phyloP scores from a whole-genome alignment of 2,329 filamentous ascomycete genomes.

The Trichophyton mentagrophytes region DNA sequence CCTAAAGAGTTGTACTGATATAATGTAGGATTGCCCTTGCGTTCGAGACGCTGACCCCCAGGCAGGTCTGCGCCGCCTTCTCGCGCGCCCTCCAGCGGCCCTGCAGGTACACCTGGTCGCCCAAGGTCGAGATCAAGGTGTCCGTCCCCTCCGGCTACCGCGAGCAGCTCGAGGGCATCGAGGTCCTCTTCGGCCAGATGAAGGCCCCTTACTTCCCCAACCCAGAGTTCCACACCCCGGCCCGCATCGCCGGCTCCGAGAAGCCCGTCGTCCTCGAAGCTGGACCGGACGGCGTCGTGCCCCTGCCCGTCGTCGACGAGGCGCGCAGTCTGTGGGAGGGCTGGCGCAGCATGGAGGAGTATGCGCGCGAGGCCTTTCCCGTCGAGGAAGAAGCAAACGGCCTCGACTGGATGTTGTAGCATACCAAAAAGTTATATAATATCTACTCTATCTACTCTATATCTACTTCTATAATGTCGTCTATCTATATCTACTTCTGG shows the following conservation, averaged over 20 bases:
- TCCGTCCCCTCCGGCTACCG: conserved; percentile 79
- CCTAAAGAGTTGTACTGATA: no score
- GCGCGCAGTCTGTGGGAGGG: conserved; percentile 83
- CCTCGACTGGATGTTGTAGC: conserved; percentile 68
- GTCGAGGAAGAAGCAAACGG: conserved; percentile 92
- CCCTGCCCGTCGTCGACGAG: conserved; percentile 56
- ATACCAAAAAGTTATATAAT: no score
- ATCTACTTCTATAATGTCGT: no score
- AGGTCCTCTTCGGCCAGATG: conserved; percentile 46
- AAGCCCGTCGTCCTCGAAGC: conserved; percentile 19
- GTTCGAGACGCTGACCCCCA: conserved; percentile 76
- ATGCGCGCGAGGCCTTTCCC: conserved; percentile 84
- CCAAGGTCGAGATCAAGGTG: conserved; percentile 66
- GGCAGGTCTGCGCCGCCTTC: conserved; percentile 71
- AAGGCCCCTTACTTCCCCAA: conserved; percentile 52
- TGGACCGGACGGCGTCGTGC: conserved; percentile 34
- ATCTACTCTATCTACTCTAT: no score
- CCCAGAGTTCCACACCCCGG: conserved; percentile 39
- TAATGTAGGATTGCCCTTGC: conserved; percentile 62
- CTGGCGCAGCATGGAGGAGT: conserved; percentile 81
- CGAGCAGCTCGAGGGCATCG: conserved; percentile 62
- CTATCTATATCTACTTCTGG: no score
- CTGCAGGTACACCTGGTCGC: conserved; percentile 63
- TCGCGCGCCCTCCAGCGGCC: conserved; percentile 62
- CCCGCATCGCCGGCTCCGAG: conserved; percentile 23